Evolutionary conservation across 371 early-diverging fungal genomes (phyloP).

Genomic region (Mucor circinelloides): DNA sequence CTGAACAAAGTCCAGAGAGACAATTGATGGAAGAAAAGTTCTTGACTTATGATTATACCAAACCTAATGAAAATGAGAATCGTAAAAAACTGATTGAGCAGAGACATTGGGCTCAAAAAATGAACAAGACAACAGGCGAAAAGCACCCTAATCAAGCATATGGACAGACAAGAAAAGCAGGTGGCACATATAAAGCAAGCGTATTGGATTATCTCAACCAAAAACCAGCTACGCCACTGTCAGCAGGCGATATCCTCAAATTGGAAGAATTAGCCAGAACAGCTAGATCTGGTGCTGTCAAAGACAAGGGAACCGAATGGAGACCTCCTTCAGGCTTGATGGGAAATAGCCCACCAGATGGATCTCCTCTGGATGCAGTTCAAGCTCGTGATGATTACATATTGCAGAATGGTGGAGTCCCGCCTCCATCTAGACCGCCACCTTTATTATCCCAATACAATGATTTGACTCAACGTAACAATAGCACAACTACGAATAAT

Average conservation of each 20-base stretch:
- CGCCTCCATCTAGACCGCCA: constrained; percentile 36
- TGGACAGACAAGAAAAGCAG: constrained; percentile 24
- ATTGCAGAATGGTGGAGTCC: constrained; percentile 32
- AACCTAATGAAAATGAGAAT: constrained; percentile 43
- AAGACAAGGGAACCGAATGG: constrained; percentile 39
- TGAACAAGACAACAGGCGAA: constrained; percentile 40
- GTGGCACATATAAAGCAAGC: constrained; percentile 39
- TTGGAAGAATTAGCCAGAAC: constrained; percentile 47
- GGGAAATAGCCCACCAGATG: constrained; percentile 18
- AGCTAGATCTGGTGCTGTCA: constrained; percentile 30
- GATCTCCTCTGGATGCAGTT: constrained; percentile 21
- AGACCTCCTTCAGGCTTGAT: constrained; percentile 51
- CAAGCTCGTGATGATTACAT: constrained; percentile 38
- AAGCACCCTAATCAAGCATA: constrained; percentile 6
- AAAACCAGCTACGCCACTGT: constrained; percentile 46
- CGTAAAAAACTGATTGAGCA: constrained; percentile 24
- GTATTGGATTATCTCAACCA: constrained; percentile 45
- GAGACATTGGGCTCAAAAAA: constrained; percentile 40
- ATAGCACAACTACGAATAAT: neutral
- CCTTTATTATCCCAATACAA: constrained; percentile 8
- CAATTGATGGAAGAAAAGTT: constrained; percentile 70
- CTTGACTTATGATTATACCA: constrained; percentile 65
- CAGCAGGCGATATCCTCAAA: constrained; percentile 47
- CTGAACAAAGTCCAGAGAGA: constrained; percentile 37
- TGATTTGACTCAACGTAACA: neutral